phyloP scores from a whole-genome alignment of 345 rosid genomes.

The Durio zibethinus region DNA sequence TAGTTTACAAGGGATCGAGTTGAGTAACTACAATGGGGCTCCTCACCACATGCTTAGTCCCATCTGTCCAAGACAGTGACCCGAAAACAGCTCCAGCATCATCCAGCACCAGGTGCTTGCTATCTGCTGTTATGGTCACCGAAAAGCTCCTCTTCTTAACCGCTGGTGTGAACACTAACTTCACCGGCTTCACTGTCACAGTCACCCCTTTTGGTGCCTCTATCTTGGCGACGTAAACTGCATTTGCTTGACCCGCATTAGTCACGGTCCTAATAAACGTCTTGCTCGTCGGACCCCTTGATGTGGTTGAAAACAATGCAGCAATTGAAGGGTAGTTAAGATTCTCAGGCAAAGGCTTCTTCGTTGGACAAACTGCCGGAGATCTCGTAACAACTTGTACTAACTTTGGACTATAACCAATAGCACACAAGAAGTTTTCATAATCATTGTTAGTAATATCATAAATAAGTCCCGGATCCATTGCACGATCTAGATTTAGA shows the following conservation, averaged over 20 bases:
- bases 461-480: constrained; percentile 80
- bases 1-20: constrained; percentile 41
- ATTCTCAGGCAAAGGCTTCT: constrained; percentile 58
- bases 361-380: constrained; percentile 49
- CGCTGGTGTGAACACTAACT: constrained; percentile 40
- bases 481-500: constrained; percentile 59
- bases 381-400: constrained; percentile 70
- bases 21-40: constrained; percentile 74
- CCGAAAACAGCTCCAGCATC: constrained; percentile 70
- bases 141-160: constrained; percentile 56
- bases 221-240: constrained; percentile 39
- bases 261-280: constrained; percentile 57
- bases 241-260: constrained; percentile 54
- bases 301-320: constrained; percentile 50
- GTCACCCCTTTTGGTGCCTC: constrained; percentile 61
- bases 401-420: constrained; percentile 58
- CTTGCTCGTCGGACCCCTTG: constrained; percentile 38
- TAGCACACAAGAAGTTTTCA: constrained; percentile 60
- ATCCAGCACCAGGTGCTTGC: constrained; percentile 44
- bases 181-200: constrained; percentile 54
- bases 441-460: constrained; percentile 63
- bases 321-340: constrained; percentile 78
- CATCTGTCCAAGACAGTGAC: constrained; percentile 75
- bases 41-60: constrained; percentile 56
- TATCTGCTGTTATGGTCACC: constrained; percentile 52